These are phyloP conservation scores for Arabidopsis hybrid DNA, from an alignment of 441 rosid genomes.

Conservation along the genomic window DNA sequence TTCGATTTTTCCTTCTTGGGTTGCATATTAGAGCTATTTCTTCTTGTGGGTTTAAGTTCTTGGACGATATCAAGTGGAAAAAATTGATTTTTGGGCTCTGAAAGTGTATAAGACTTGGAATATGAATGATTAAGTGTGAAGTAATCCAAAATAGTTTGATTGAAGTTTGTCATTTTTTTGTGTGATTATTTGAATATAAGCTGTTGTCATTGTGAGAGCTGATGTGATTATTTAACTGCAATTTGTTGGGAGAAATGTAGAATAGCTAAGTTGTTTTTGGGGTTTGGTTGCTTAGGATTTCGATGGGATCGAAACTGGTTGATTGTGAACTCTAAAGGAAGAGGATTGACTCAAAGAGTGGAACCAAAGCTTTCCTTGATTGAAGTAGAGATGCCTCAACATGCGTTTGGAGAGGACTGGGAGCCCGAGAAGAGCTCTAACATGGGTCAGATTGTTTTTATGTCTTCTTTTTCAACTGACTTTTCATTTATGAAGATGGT, in stretches of 20 bases:
- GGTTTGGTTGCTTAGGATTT: conserved; percentile 61
- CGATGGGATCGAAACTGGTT: conserved; percentile 93
- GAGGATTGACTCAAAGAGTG: conserved; percentile 86
- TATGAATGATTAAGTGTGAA: not conserved
- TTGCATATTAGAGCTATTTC: not conserved
- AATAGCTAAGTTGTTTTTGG: not conserved
- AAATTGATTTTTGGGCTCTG: not conserved
- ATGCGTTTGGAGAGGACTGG: conserved; percentile 71
- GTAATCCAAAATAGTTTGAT: not conserved
- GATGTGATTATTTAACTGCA: not conserved
- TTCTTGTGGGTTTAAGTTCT: conserved; percentile 1
- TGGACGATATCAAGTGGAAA: not conserved
- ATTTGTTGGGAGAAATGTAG: conserved; percentile 2
- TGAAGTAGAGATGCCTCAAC: conserved; percentile 61
- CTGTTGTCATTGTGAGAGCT: conserved; percentile 12
- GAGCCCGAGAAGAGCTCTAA: conserved; percentile 56
- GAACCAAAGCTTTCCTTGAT: conserved; percentile 91
- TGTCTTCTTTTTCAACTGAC: not conserved
- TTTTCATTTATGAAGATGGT: conserved; percentile 12
- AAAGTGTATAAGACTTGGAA: not conserved
- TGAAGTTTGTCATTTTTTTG: not conserved
- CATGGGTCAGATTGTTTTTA: conserved; percentile 54
- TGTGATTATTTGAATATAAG: not conserved
- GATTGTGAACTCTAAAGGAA: conserved; percentile 70
- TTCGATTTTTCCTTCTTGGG: not conserved